phyloP scores from a whole-genome alignment of 345 rosid species.

The Eucalyptus sideroxylon region DNA sequence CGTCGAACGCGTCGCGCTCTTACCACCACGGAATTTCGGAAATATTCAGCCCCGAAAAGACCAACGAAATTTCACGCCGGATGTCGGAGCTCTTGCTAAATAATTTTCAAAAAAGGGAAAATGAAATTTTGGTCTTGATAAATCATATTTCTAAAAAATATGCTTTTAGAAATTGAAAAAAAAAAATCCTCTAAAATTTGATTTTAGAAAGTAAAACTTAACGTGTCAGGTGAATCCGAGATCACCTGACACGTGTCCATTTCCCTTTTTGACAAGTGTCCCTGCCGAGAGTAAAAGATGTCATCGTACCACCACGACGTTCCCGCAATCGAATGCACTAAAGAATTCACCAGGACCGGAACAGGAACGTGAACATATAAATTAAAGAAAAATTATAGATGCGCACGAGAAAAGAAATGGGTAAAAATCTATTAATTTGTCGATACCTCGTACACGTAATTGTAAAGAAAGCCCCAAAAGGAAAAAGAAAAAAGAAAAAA shows the following conservation, averaged over 20 bases:
- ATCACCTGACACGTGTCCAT: neutral
- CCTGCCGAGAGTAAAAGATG: neutral
- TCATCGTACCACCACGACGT: neutral
- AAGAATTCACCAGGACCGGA: neutral
- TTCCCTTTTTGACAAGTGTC: neutral
- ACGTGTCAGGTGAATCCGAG: neutral
- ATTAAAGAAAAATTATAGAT: neutral
- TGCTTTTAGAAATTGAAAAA: neutral
- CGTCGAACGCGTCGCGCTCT: neutral
- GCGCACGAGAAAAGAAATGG: neutral
- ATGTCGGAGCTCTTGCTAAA: neutral
- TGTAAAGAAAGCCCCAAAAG: neutral
- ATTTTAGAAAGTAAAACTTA: neutral
- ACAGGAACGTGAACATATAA: neutral
- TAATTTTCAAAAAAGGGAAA: neutral
- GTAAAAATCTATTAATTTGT: neutral
- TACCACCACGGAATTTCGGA: neutral
- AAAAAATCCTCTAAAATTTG: neutral
- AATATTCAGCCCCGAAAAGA: neutral
- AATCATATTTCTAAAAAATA: neutral
- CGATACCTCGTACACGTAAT: neutral
- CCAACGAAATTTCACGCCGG: neutral
- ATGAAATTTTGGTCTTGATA: accelerated
- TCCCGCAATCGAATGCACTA: neutral
- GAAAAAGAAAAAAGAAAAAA: neutral